Base-by-base conservation (phyloP, 139 green algal species). In the Chlorella vulgaris region DNA sequence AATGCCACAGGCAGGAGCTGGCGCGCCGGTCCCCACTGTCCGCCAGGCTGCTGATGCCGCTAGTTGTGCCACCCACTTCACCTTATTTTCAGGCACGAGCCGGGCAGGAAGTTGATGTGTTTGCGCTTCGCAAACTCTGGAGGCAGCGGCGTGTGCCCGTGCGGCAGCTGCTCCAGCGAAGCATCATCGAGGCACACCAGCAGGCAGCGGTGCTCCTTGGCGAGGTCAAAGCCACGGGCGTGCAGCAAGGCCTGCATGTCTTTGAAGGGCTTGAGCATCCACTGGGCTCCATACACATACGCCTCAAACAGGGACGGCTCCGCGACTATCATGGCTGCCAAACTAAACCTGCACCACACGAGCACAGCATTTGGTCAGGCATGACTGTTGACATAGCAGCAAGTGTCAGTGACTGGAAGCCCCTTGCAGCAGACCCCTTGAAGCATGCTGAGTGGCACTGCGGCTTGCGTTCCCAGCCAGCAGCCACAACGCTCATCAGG, bases 261-360 rank as follows among this genome's bases (percentile, higher is more conserved):
- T 60, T 78, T 83, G 63, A 86, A 84, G n/a, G 76, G 76, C 24
- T 35, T 29, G 24, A 80, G 73, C 82, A 86, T 84, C 82, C 82
- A 86, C 53, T 84, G 77, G 1, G 82, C 82, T 3, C 82, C 82
- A 28, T 86, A 86, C 26, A 86, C 36, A 31, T 71, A 70, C 29
- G 35, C 65, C 42, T 84, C 82, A 51, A 75, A 86, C 24, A 80
- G 74, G 39, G 35, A 36, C 15, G 63, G 70, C 74, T 74, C 76
- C 15, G 74, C 82, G 8, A 86, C 36, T 39, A 73, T 86, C 28
- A 70, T 35, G 47, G 62, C 38, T 26, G 80, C 82, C 10, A 86
- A 47, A 28, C 39, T 43, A 38, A 83, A 86, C 73, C 73, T 79
- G 51, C 73, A 43, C 5, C 18, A 65, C 55, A 28, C 18, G 8